Evolutionary conservation across 2,329 filamentous ascomycete genomes (phyloP).

Genomic region (Colletotrichum lindemuthianum): DNA sequence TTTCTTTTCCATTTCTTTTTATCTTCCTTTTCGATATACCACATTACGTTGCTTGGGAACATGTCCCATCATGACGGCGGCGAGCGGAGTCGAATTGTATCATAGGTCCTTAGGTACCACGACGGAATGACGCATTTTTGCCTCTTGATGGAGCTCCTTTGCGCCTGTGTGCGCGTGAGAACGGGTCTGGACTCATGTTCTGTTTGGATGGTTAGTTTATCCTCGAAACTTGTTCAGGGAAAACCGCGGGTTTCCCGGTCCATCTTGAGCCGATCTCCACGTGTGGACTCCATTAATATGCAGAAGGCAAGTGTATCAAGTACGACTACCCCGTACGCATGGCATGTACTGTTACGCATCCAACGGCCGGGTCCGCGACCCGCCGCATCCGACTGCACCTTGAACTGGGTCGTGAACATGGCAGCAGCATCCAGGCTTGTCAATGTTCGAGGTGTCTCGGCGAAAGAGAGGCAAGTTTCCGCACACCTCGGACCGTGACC

Average conservation of each 20-base stretch:
- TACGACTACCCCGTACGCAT: no score
- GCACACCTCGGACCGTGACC: conserved; percentile 20
- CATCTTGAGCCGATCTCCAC: conserved; percentile 8
- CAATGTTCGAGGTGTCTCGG: neutral
- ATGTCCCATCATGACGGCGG: conserved; percentile 28
- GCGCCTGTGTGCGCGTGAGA: neutral
- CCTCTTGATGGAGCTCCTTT: conserved; percentile 10
- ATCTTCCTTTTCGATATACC: conserved; percentile 32
- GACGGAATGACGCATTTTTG: conserved; percentile 30
- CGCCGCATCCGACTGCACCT: conserved; percentile 11
- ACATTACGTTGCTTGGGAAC: conserved; percentile 28
- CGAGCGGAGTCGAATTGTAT: conserved; percentile 20
- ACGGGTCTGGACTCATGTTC: no score
- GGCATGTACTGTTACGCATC: no score
- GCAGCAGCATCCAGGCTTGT: conserved; percentile 8
- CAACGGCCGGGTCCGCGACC: neutral
- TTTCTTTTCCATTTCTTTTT: neutral
- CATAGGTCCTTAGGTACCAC: conserved; percentile 33
- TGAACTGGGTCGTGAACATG: conserved; percentile 20
- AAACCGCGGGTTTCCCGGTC: conserved; percentile 6
- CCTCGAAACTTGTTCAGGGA: conserved; percentile 2
- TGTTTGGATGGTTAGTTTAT: no score
- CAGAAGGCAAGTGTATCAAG: neutral
- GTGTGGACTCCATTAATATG: neutral
- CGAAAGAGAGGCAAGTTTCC: conserved; percentile 4